phyloP scores from a whole-genome alignment of 2,329 filamentous ascomycete species.

The Hymenoscyphus repandus region DNA sequence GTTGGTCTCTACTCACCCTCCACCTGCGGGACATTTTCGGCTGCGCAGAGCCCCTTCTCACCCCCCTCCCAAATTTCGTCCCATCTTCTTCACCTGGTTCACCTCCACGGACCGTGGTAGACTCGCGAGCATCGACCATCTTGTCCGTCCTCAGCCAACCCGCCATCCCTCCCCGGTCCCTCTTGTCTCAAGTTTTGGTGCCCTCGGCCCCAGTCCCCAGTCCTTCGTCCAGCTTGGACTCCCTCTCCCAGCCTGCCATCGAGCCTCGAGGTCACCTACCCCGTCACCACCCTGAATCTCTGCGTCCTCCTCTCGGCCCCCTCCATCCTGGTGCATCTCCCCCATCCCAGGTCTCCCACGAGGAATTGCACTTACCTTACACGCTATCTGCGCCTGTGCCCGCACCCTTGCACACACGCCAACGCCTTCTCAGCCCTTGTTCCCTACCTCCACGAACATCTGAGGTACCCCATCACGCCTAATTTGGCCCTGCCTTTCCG shows the following conservation, averaged over 20 bases:
- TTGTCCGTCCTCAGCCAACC: too few relatives aligned
- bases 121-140: background rate
- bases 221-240: too few relatives aligned
- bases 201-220: too few relatives aligned
- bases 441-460: conserved; percentile 3
- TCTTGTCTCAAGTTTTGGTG: background rate
- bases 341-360: conserved; percentile 5
- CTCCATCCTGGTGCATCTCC: background rate
- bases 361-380: background rate
- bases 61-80: background rate
- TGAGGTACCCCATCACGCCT: conserved; percentile 5
- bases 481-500: conserved; percentile 8
- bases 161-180: background rate
- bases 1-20: too few relatives aligned
- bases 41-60: background rate
- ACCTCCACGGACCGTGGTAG: background rate
- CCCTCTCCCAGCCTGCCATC: background rate
- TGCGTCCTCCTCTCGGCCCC: background rate
- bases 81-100: background rate
- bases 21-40: background rate
- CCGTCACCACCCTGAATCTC: background rate
- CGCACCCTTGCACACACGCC: conserved; percentile 1
- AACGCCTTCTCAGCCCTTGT: conserved; percentile 6
- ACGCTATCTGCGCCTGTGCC: background rate
- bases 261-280: background rate